Evolutionary conservation across 257 asterid genomes (phyloP).

Genomic region (Rhazya stricta): DNA sequence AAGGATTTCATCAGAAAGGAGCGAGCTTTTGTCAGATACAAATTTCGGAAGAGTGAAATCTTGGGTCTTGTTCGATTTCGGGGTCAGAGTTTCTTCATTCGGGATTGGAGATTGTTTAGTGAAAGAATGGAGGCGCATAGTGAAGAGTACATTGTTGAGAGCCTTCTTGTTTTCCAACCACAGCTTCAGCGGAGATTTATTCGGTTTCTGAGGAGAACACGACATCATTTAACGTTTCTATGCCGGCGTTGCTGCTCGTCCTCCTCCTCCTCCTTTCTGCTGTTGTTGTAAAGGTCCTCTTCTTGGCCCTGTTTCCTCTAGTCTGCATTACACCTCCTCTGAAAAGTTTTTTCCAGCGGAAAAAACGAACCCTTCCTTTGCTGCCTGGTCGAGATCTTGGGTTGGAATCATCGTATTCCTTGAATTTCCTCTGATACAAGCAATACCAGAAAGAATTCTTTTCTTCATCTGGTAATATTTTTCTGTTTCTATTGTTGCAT

Average conservation of each 20-base stretch:
- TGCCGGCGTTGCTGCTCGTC: constrained; percentile 1
- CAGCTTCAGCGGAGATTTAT: constrained; percentile 34
- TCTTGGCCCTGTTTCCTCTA: background rate
- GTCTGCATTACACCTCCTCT: background rate
- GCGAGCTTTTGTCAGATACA: constrained; percentile 55
- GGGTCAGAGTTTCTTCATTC: constrained; percentile 22
- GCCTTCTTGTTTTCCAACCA: constrained; percentile 65
- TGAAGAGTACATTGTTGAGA: constrained; percentile 47
- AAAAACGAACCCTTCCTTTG: background rate
- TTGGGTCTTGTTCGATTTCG: constrained; percentile 30
- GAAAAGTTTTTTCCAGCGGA: background rate
- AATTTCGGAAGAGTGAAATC: constrained; percentile 33
- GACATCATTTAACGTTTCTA: constrained; percentile 29
- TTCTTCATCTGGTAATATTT: background rate
- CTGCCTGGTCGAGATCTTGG: constrained; percentile 5
- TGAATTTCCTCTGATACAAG: background rate
- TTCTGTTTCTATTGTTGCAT: background rate
- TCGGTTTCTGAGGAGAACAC: constrained; percentile 46
- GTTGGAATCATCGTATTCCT: background rate
- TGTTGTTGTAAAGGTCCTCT: background rate
- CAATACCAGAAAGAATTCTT: background rate
- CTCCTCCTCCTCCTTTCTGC: constrained; percentile 5
- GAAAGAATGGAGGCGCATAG: constrained; percentile 55
- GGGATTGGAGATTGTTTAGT: constrained; percentile 21
- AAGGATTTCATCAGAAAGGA: constrained; percentile 63